Evolutionary conservation across 2,329 filamentous ascomycete species (phyloP).

Genomic region (Cercospora citrullina): DNA sequence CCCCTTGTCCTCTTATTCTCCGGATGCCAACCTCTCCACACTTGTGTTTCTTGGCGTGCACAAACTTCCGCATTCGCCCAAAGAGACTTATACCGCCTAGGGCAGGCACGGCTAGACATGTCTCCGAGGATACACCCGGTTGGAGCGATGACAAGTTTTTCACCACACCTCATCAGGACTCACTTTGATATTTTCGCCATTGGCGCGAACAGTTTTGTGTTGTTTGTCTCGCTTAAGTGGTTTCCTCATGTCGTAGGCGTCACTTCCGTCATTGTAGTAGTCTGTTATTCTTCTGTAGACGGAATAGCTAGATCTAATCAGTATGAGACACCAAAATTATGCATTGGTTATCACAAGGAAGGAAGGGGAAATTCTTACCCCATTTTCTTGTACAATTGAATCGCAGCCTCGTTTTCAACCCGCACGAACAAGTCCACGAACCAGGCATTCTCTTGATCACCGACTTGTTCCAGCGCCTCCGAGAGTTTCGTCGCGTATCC

Average conservation of each 20-base stretch:
- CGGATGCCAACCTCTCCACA: neutral
- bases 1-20: neutral
- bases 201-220: constrained; percentile 71
- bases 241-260: constrained; percentile 97
- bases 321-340: neutral
- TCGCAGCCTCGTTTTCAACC: constrained; percentile 82
- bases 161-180: constrained; percentile 84
- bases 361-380: constrained; percentile 55
- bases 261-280: constrained; percentile 94
- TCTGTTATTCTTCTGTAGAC: constrained; percentile 85
- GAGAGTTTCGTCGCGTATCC: constrained; percentile 85
- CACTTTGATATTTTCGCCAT: constrained; percentile 78
- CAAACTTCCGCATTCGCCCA: neutral
- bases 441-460: constrained; percentile 81
- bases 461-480: constrained; percentile 75
- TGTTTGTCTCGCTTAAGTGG: constrained; percentile 78
- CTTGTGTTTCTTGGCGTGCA: neutral
- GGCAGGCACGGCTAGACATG: neutral
- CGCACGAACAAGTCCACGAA: constrained; percentile 96
- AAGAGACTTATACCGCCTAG: neutral
- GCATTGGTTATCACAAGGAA: neutral
- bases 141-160: constrained; percentile 24
- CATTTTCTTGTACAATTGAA: constrained; percentile 84
- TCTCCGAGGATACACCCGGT: neutral
- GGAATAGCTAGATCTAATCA: constrained; percentile 57